Evolutionary conservation across 2,329 filamentous ascomycete species (phyloP).

Genomic region (Furcasterigmium sp.): DNA sequence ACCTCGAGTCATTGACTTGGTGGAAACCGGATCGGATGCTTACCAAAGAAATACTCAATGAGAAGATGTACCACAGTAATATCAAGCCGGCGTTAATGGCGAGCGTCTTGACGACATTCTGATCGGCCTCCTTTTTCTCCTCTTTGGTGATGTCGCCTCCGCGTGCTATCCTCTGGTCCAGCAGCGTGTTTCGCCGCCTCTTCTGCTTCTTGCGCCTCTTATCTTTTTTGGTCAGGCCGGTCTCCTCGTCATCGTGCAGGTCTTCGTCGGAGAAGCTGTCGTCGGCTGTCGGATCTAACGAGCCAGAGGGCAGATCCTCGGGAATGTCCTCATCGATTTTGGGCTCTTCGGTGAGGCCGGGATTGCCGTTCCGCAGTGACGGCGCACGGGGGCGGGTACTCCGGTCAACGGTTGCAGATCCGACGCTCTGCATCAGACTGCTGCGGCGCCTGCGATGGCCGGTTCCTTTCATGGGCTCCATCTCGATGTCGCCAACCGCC

Average conservation of each 20-base stretch:
- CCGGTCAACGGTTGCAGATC: conserved; percentile 15
- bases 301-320: conserved; percentile 15
- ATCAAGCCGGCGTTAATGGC: conserved; percentile 78
- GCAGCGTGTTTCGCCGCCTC: conserved; percentile 59
- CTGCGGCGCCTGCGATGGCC: conserved; percentile 52
- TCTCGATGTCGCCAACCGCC: conserved; percentile 43
- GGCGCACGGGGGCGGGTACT: conserved; percentile 18
- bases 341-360: conserved; percentile 28
- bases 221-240: conserved; percentile 72
- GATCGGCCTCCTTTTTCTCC: conserved; percentile 72
- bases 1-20: not conserved
- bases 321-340: conserved; percentile 40
- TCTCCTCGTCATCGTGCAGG: conserved; percentile 82
- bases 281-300: conserved; percentile 28
- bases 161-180: conserved; percentile 65
- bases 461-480: conserved; percentile 43
- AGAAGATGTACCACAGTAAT: conserved; percentile 83
- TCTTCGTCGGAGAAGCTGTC: conserved; percentile 67
- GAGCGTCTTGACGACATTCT: conserved; percentile 63
- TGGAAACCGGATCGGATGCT: conserved; percentile 14
- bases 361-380: conserved; percentile 17
- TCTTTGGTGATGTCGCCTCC: conserved; percentile 58
- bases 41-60: conserved; percentile 86
- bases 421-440: conserved; percentile 41
- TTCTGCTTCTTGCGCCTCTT: conserved; percentile 61